Evolutionary conservation across 345 rosid species (phyloP), one percentile per base, ranked within the genome.

Genomic region (Brassica cretica): DNA sequence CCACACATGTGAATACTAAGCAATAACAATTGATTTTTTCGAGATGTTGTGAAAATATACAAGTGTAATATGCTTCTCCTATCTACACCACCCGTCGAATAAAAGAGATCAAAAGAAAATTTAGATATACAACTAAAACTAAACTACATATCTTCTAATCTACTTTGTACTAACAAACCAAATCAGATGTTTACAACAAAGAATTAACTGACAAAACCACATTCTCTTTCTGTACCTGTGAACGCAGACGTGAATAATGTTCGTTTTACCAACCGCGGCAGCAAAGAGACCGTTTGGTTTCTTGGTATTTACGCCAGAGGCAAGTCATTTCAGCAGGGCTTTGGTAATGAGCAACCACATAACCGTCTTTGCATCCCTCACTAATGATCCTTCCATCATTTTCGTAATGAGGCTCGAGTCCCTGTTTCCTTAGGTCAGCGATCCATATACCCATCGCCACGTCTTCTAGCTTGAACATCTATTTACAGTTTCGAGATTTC

Each of bases 381-480:
- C 86, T 90, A 64, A 85, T 63, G 80, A 95, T 82, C 79, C 93
- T 86, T 65, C 77, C 91, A 24, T 95, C 97, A 2, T 86, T 89
- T 78, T 89, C 90, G 8, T 89, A 95, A 39, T 73, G 84, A 14
- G 94, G 89, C 67, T 84, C 73, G 16, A 88, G 77, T 35, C 99
- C 98, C 2, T 84, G 86, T 78, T 87, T 95, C 76, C 77, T 80
- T 87, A 93, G 82, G 5, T 88, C 87, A 0, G 86, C 82, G 1
- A 95, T 93, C 98, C 99, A 95, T 72, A 95, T 91, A 51, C 99
- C 98, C 99, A 95, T 93, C 2, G 96, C 96, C 66, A 91, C 97
- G 69, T 95, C 99, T 88, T 93, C 98, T 63, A 95, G 91, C 89
- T 95, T 93, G 76, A 93, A 95, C 94, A 95, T 95, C 99, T 95